These are phyloP conservation scores for Tulasnella sp. DNA, from an alignment of 768 basidiomycete genomes.

Conservation along the genomic window DNA sequence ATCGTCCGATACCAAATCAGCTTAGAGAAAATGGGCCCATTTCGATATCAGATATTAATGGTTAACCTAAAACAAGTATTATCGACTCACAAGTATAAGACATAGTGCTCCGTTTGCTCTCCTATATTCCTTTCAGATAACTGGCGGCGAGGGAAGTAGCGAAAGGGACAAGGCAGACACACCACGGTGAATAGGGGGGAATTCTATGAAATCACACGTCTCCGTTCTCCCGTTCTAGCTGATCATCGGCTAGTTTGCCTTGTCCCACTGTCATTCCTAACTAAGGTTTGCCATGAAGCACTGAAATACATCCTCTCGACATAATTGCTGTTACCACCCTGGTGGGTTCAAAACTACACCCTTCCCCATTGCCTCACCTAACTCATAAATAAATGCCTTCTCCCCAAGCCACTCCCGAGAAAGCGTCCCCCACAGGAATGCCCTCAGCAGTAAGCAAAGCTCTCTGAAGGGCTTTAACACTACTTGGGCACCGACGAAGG, in stretches of 20 bases:
- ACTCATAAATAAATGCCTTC: background rate
- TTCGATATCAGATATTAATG: background rate
- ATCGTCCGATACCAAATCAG: background rate
- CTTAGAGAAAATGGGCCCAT: background rate
- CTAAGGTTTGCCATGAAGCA: no score
- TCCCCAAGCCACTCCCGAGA: background rate
- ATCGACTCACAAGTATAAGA: background rate
- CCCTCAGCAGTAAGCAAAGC: background rate
- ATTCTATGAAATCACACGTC: background rate
- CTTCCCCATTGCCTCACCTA: background rate
- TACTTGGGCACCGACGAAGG: background rate
- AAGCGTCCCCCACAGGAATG: background rate
- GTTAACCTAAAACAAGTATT: background rate
- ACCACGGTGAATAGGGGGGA: background rate
- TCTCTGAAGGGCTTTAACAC: background rate
- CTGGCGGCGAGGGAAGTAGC: background rate
- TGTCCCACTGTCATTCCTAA: no score
- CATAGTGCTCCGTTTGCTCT: background rate
- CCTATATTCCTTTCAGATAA: background rate
- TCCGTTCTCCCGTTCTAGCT: no score
- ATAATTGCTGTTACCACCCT: background rate
- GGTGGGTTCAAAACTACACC: background rate
- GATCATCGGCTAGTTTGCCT: no score
- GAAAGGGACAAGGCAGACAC: background rate
- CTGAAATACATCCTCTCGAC: no score